Base-by-base conservation (phyloP, 2,329 filamentous ascomycete species). In the Orbilia ellipsospora region DNA sequence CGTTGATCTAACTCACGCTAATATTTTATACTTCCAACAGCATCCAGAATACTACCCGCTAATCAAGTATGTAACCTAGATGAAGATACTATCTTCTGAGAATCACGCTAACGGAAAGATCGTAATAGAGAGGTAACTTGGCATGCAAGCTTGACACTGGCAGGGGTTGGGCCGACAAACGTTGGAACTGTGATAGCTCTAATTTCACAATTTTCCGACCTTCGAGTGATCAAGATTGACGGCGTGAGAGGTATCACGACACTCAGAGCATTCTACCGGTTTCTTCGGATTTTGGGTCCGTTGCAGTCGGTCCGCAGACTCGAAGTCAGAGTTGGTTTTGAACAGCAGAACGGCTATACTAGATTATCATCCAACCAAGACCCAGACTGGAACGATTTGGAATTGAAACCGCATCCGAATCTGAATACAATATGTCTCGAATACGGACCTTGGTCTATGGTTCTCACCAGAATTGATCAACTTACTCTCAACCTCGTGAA, bases 361-460 rank as follows among this genome's bases (percentile, higher is more conserved):
- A 26, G 26, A 26, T 2, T 23, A 4, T 10, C 18, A 8, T 15
- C 42, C 4, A 0, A 12, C 13, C 12, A 23, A 16, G 31, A 51
- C 5, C 69, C 69, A 28, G 51, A 51, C 18, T 73, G 69, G 69
- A 28, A 23, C 0, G 6, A 20, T 0, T 18, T 63, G 0, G 1
- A 50, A 1, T n/a, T 62, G 16, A 2, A 7, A 2, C 4, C 6
- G 4, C 69, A 67, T 0, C 69, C 69, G 2, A 51, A 44, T 4
- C 57, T 73, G 1, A 20, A 62, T 4, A 28, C 54, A 4, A 12
- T 73, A 12, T 31, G 12, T 5, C 12, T 62, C 6, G 40, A 56
- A 4, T 73, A 61, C 23, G 69, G 69, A 4, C 55, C 69, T 0
- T 50, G 51, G 50, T 20, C 69, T 5, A n/a, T 40, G 4, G 48